phyloP scores from a whole-genome alignment of 352 stramenopile genomes.

The Phytopythium montanum region DNA sequence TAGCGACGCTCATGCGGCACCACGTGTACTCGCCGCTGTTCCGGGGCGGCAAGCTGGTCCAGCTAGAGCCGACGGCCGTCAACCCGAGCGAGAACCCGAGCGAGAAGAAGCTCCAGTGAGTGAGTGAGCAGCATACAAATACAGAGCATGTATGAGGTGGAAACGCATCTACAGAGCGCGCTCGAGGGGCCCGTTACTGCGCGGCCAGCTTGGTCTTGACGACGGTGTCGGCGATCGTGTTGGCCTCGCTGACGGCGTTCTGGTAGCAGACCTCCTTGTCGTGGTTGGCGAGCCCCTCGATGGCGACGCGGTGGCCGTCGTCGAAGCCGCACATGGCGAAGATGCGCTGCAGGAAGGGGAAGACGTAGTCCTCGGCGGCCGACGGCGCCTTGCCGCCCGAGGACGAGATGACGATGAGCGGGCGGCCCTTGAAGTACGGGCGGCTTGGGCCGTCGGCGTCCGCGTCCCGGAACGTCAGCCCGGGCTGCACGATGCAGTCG shows the following conservation, averaged over 20 bases:
- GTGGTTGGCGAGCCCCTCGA: conserved; percentile 52
- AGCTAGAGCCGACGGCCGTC: conserved; percentile 18
- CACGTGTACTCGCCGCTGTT: conserved; percentile 70
- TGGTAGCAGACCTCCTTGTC: conserved; percentile 65
- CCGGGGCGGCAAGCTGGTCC: conserved; percentile 31
- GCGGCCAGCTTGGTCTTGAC: conserved; percentile 18
- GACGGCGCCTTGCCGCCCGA: conserved; percentile 61
- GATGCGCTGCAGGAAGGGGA: conserved; percentile 67
- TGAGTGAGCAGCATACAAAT: neutral
- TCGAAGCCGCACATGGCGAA: conserved; percentile 78
- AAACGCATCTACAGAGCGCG: conserved; percentile 1
- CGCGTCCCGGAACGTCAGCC: conserved; percentile 65
- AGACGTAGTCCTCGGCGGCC: conserved; percentile 58
- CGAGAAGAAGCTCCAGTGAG: conserved; percentile 15
- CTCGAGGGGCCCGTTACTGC: neutral
- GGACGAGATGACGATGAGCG: conserved; percentile 73
- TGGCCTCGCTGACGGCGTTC: conserved; percentile 50
- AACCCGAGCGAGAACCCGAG: neutral
- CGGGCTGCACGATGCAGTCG: conserved; percentile 71
- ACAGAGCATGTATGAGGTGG: neutral
- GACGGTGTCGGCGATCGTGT: conserved; percentile 53
- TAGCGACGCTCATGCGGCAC: conserved; percentile 67
- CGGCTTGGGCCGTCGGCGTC: conserved; percentile 51
- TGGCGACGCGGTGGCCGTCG: conserved; percentile 58
- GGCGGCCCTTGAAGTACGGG: conserved; percentile 50